Base-by-base conservation (phyloP, 805 yeast species). In the Barnettozyma siamensis region DNA sequence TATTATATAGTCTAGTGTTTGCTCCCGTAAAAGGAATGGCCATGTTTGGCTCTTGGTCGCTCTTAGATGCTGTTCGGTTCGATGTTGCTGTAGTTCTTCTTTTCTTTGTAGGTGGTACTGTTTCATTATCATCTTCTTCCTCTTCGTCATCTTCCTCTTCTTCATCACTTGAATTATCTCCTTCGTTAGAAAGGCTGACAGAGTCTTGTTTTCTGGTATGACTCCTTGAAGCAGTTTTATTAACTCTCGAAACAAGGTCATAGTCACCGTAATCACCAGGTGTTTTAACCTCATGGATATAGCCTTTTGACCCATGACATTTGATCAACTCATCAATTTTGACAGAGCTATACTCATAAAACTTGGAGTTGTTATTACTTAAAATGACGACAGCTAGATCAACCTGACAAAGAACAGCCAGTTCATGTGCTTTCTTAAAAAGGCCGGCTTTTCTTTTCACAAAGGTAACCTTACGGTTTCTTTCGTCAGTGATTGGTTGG, bases 401-500 rank as follows among this genome's bases (percentile, higher is more conserved):
- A 6, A 88, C 95, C 48, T 88, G 89, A 63, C 98, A 91, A 31
- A 91, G 70, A 10, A 91, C 91, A 1, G 96, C 80, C 41, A 93
- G 48, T 47, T 70, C 75, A 41, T 69, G 73, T 7, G 74, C 74
- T 46, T 70, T 70, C 57, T 85, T 85, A 64, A 93, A 89, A 26
- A 91, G 69, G 2, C 99, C 99, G 0, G 95, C 94, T 62, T 91
- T 91, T 42, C 99, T 76, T 63, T 91, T 91, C 48, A 87, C 87
- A 61, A 91, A 93, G 0, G 99, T 91, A 38, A 81, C 86, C 5
- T 84, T 78, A 43, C 86, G 64, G 64, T 88, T 91, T 42, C 98
- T 72, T 61, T 91, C 97, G 53, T 91, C 96, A 11, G 79, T 69
- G 44, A 91, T 80, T 29, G 98, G 98, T 63, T 86, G 80, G 54